phyloP scores from a whole-genome alignment of 202 grass and related monocot species.

The Panicum virgatum region DNA sequence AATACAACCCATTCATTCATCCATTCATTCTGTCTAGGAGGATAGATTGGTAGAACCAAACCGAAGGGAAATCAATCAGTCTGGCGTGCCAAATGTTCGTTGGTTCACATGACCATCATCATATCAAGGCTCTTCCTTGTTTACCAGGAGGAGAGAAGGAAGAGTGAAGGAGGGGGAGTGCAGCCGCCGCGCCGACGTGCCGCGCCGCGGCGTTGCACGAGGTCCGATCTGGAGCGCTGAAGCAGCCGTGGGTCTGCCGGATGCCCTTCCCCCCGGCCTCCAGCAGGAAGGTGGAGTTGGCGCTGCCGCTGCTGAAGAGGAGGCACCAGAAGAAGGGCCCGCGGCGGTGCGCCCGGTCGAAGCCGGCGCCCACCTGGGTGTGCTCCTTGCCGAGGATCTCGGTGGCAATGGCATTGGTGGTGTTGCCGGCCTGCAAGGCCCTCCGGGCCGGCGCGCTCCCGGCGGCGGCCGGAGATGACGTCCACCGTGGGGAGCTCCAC shows the following conservation, averaged over 20 bases:
- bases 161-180: not conserved
- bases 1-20: too few relatives aligned
- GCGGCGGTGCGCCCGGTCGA: conserved; percentile 47
- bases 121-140: too few relatives aligned
- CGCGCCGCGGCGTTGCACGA: conserved; percentile 45
- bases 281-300: conserved; percentile 69
- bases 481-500: conserved; percentile 89
- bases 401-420: not conserved
- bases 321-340: conserved; percentile 85
- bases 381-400: conserved; percentile 62
- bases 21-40: too few relatives aligned
- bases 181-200: not conserved
- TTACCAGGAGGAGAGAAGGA: not conserved
- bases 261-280: conserved; percentile 77
- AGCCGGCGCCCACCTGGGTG: conserved; percentile 67
- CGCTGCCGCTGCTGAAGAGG: conserved; percentile 74
- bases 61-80: too few relatives aligned
- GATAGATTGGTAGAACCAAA: too few relatives aligned
- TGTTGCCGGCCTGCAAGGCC: conserved; percentile 35
- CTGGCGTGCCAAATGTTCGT: too few relatives aligned
- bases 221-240: conserved; percentile 52
- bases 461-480: conserved; percentile 51
- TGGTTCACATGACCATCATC: too few relatives aligned
- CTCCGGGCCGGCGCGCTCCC: conserved; percentile 44
- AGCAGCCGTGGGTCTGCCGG: conserved; percentile 72